Evolutionary conservation across 2,329 filamentous ascomycete genomes (phyloP), one percentile per base, ranked within the genome.

Genomic region (Dactylonectria macrodidyma): DNA sequence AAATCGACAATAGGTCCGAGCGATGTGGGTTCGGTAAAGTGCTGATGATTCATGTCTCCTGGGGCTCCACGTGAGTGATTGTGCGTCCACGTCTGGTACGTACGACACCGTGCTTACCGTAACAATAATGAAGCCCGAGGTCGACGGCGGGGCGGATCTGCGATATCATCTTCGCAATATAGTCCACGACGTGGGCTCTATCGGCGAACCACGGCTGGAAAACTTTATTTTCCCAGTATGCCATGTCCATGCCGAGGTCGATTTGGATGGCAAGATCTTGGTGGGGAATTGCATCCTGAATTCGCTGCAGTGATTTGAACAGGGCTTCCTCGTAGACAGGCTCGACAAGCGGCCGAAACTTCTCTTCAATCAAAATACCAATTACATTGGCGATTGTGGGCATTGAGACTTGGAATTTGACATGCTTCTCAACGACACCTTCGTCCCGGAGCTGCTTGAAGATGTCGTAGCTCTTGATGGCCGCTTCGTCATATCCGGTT

Each of bases 1-100:
- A 63, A 34, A 26, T 58, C 52, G 22, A 44, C 44, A 16, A 62
- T 16, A 3, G 51, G 22, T 5, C 30, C 33, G 12, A 62, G 52
- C 9, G 60, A 62, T 22, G 46, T 26, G 3, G 60, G 60, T 24
- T 62, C 60, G 5, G 36, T 14, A 50, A 48, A 62, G n/a, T 62
- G 60, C 52, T 62, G 47, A 24, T 62, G 60, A 19, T 62, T 50
- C n/a, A 62, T 52, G 16, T 63, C 61, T 22, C 61, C 61, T 63
- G n/a, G 19, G 16, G 12, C 11, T 22, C 10, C 24, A 14, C 16
- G 44, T 62, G 12, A 62, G 30, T 34, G 12, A 12, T 33, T 30
- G 12, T 36, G 33, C 22, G 22, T 8, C 9, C 11, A 22, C n/a
- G n/a, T n/a, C n/a, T n/a, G n/a, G n/a, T 22, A 11, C n/a, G 56